A percentile compares a stretch with the other conserved stretches of the same genome.
These are phyloP conservation scores for Dactylis glomerata DNA, from an alignment of 176 grass and related monocot genomes.

Conservation along the genomic window DNA sequence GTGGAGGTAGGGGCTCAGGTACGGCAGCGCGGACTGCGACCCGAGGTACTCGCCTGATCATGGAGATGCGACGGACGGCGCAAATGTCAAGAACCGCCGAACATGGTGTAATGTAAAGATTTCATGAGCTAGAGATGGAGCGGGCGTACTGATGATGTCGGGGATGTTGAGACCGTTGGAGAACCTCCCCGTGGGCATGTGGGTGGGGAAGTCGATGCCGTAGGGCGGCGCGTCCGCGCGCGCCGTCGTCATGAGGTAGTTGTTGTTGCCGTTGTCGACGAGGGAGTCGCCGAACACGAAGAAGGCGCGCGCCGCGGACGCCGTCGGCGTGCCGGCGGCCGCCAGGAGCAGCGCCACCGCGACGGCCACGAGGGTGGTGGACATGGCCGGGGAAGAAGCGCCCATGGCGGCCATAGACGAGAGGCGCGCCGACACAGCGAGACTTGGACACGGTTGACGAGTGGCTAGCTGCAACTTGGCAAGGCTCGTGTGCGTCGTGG, in stretches of 20 bases:
- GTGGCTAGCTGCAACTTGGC: neutral
- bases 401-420: neutral
- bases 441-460: neutral
- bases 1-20: conserved; percentile 60
- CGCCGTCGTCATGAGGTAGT: conserved; percentile 65
- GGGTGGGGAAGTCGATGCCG: conserved; percentile 70
- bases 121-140: neutral
- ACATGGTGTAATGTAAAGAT: neutral
- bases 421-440: neutral
- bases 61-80: neutral
- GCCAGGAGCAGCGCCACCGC: neutral
- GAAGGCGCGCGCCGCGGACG: conserved; percentile 47
- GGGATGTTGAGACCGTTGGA: conserved; percentile 82
- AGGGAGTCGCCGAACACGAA: conserved; percentile 84
- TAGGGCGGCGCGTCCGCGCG: conserved; percentile 68
- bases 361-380: neutral
- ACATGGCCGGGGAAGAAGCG: neutral
- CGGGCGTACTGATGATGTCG: conserved; percentile 62
- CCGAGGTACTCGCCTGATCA: conserved; percentile 56
- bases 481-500: neutral
- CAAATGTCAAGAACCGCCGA: neutral
- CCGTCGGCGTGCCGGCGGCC: neutral
- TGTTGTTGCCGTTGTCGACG: conserved; percentile 84
- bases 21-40: conserved; percentile 45
- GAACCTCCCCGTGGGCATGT: conserved; percentile 67